A percentile compares a stretch with the other conserved stretches of the same genome.
These are phyloP conservation scores for Wickerhamiella qilinensis DNA, from an alignment of 805 yeast species.

Conservation along the genomic window DNA sequence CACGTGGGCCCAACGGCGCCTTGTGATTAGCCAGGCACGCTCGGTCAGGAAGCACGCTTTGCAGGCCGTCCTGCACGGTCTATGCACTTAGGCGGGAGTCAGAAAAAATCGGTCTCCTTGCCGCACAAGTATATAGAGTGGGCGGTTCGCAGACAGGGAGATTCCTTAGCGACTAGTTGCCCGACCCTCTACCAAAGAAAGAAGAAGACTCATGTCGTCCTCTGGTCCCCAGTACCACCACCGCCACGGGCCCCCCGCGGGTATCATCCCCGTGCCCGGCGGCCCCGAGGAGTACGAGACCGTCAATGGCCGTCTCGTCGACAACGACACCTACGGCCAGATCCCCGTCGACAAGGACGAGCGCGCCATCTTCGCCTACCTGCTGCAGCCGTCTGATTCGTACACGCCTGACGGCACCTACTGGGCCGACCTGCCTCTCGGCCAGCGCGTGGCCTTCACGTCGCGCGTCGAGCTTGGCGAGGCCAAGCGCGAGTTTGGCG, in stretches of 20 bases:
- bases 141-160: too few species aligned
- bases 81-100: too few species aligned
- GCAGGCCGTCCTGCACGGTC: too few species aligned
- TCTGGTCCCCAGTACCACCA: not conserved
- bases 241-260: constrained; percentile 22
- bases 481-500: constrained; percentile 15
- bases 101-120: too few species aligned
- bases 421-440: constrained; percentile 25
- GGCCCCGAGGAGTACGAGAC: constrained; percentile 27
- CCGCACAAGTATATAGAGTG: too few species aligned
- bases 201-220: too few species aligned
- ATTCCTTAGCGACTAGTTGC: too few species aligned
- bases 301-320: constrained; percentile 19
- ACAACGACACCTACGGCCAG: constrained; percentile 14
- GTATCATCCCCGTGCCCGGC: constrained; percentile 23
- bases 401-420: constrained; percentile 21
- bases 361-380: constrained; percentile 20
- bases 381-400: constrained; percentile 22
- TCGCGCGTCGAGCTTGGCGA: constrained; percentile 17
- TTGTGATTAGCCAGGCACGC: too few species aligned
- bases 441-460: constrained; percentile 17
- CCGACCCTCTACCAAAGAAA: too few species aligned
- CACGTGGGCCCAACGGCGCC: too few species aligned
- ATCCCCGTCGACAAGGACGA: constrained; percentile 19
- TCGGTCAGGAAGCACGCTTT: too few species aligned